phyloP scores from a whole-genome alignment of 2,329 filamentous ascomycete species.

The Intubia oerlemansii region DNA sequence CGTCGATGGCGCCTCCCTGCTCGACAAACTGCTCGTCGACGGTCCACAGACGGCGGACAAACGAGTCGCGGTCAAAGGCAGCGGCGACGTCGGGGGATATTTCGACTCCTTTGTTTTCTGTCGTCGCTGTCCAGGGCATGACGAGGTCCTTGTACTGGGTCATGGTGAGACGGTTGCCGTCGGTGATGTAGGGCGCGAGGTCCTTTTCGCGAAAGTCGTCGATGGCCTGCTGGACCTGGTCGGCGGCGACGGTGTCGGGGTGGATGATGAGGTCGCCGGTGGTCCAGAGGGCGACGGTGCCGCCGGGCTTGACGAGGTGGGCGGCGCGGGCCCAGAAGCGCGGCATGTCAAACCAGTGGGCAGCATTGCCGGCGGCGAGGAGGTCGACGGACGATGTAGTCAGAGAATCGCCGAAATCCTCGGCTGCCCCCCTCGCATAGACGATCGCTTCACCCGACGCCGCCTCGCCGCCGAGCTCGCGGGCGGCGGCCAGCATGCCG shows the following conservation, averaged over 20 bases:
- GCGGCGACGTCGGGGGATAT: too few species aligned
- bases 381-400: constrained; percentile 22
- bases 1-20: not conserved
- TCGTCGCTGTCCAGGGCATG: constrained; percentile 29
- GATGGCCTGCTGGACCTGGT: constrained; percentile 20
- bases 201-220: constrained; percentile 15
- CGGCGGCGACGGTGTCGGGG: constrained; percentile 16
- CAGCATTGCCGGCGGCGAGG: constrained; percentile 25
- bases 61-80: constrained; percentile 18
- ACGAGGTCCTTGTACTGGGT: constrained; percentile 19
- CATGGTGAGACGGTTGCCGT: constrained; percentile 20
- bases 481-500: constrained; percentile 30
- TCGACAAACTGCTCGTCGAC: constrained; percentile 8
- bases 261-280: constrained; percentile 14
- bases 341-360: constrained; percentile 36
- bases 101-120: too few species aligned
- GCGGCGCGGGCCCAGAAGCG: constrained; percentile 26
- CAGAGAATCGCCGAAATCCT: constrained; percentile 15
- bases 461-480: too few species aligned
- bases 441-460: constrained; percentile 13
- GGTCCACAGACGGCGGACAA: constrained; percentile 22
- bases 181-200: constrained; percentile 17
- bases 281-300: constrained; percentile 30
- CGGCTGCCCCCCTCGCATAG: constrained; percentile 22
- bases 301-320: constrained; percentile 25